Base-by-base conservation (phyloP, 345 rosid genomes). In the Passiflora organensis region DNA sequence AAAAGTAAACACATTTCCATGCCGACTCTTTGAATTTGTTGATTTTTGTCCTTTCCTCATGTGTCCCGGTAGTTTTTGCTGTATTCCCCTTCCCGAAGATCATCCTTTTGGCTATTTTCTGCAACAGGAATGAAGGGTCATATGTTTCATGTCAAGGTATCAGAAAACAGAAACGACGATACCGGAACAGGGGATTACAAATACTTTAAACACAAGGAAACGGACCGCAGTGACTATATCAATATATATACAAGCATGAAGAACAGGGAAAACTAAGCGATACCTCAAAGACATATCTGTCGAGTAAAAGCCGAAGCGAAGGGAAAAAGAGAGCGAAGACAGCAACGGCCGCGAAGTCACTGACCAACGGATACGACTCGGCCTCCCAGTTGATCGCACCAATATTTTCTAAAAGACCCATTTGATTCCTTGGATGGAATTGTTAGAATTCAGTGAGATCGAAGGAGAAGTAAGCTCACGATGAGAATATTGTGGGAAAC, bases 1-100 rank as follows among this genome's bases (percentile, higher is more conserved):
- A 83, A 66, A 60, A 93, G 67, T 93, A 93, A 25, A 86, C 48
- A 62, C 78, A 89, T 71, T 93, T 93, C 99, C 99, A 89, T 19
- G 96, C 96, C 3, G 99, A 93, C 74, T 93, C 99, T 77, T 93
- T 93, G 65, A 93, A 93, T 66, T 93, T 93, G 53, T 74, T 47
- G 28, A 85, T 63, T 71, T 71, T 84, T 63, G 72, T 93, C 75
- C 57, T 74, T 62, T 63, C 79, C 17, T 69, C 78, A 18, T 66
- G 73, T 13, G 43, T 21, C 45, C 55, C 59, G 45, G 62, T 60
- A 53, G 60, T 64, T 67, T 48, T 37, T 17, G 16, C 63, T 25
- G 63, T 57, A 36, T 62, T 59, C 46, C 74, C 57, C 51, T 65
- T 83, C 60, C 93, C 80, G 46, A 82, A 75, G 45, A 91, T 82